Evolutionary conservation across 2,329 filamentous ascomycete genomes (phyloP).

Genomic region (Pyricularia sp.): DNA sequence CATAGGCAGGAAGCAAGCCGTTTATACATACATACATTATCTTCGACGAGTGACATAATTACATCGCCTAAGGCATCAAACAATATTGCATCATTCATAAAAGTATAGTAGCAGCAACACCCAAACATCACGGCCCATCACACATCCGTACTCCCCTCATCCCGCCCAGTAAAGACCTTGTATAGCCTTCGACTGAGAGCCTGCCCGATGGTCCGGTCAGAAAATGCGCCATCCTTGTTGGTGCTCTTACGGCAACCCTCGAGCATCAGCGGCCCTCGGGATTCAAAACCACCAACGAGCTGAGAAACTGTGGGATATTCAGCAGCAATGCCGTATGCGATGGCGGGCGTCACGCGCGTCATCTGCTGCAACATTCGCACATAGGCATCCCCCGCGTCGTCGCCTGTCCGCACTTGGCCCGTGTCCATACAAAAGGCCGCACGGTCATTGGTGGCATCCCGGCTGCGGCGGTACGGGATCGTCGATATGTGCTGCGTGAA

Average conservation of each 20-base stretch:
- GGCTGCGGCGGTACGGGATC: slow-evolving; percentile 57
- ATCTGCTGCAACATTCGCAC: slow-evolving; percentile 70
- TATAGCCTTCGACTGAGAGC: slow-evolving; percentile 49
- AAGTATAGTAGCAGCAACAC: background rate
- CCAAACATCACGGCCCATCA: slow-evolving; percentile 16
- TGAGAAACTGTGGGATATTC: slow-evolving; percentile 49
- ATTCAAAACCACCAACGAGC: slow-evolving; percentile 50
- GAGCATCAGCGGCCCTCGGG: slow-evolving; percentile 49
- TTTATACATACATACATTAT: background rate
- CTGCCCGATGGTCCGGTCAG: slow-evolving; percentile 45
- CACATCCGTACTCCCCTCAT: slow-evolving; percentile 46
- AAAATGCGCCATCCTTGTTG: slow-evolving; percentile 46
- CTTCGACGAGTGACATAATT: background rate
- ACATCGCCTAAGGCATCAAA: background rate
- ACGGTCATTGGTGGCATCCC: slow-evolving; percentile 35
- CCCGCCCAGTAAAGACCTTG: slow-evolving; percentile 49
- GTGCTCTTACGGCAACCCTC: slow-evolving; percentile 49
- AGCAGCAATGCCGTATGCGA: slow-evolving; percentile 59
- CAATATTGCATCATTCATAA: too few species aligned
- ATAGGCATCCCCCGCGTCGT: slow-evolving; percentile 57
- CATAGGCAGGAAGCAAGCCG: background rate
- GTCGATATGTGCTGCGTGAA: slow-evolving; percentile 76
- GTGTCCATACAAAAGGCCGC: slow-evolving; percentile 71
- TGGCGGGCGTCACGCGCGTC: slow-evolving; percentile 58
- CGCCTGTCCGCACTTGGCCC: slow-evolving; percentile 65